Base-by-base conservation (phyloP, 2,329 filamentous ascomycete genomes). In the Xylaria sp. region DNA sequence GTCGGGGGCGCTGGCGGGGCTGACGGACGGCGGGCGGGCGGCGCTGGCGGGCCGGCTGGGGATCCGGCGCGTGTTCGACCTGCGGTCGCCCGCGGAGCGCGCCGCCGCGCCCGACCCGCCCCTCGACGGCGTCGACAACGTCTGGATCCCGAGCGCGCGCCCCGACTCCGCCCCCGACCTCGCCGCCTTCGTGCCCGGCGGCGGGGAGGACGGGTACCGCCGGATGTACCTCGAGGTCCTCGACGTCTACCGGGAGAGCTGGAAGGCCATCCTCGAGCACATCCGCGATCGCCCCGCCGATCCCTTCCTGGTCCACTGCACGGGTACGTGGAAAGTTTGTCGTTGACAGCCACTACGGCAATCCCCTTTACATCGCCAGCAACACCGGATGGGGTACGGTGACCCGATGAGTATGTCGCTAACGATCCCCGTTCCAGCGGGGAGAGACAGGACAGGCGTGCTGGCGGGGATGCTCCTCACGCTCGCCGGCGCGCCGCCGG, bases 401-500 rank as follows among this genome's bases (percentile, higher is more conserved):
- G 24, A 26, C 24, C 11, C 9, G 29, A 13, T 34, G 3, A 11
- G 16, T 11, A 13, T 34, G 4, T 13, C 16, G 16, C 50, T 62
- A 7, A 53, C 43, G 39, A 4, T 13, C 37, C 2, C 17, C 1
- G 43, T 34, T 21, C 48, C 11, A 82, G 81, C 79, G 20, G 81
- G 82, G 7, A 76, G 81, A 47, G 81, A 84, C 54, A 74, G 80
- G 20, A 85, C 80, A 0, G 81, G 80, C 7, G 72, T 84, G 7
- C 63, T 83, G 7, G 72, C 76, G 0, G 79, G 76, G 8, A 64
- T 84, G 4, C 68, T 84, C n/a, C 72, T 80, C 50, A 70, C 69
- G n/a, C 72, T 84, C 13, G 78, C 78, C 1, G 80, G 79, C 24
- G 75, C 76, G 20, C 58, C 72, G 4, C 60, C 69, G 9, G 73